Evolutionary conservation across 129 eudicot species (phyloP).

Genomic region (Chrysanthemum lavandulifolium): DNA sequence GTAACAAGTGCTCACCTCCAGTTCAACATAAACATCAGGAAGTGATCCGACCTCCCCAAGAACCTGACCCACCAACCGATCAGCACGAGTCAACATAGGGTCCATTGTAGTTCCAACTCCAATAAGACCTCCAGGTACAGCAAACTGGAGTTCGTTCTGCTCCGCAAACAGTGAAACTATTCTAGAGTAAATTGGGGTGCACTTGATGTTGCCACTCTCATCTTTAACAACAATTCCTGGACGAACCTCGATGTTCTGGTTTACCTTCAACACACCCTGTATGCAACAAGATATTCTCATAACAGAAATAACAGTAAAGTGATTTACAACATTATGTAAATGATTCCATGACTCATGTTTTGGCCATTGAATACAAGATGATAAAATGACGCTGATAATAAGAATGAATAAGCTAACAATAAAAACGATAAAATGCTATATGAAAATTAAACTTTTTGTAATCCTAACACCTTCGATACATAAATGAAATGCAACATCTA

Average conservation of each 20-base stretch:
- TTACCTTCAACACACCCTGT: constrained; percentile 98
- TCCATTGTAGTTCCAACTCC: constrained; percentile 99
- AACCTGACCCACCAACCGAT: constrained; percentile 95
- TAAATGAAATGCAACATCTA: too few relatives aligned
- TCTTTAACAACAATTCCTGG: constrained; percentile 97
- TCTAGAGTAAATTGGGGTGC: constrained; percentile 94
- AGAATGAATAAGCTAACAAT: not conserved
- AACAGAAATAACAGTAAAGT: not conserved
- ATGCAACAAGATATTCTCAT: not conserved
- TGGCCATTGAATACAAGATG: too few relatives aligned
- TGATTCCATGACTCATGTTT: too few relatives aligned
- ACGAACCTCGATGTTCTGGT: constrained; percentile 87
- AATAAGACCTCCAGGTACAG: constrained; percentile 98
- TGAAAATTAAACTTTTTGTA: not conserved
- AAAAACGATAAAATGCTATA: not conserved
- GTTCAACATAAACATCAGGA: constrained; percentile 91
- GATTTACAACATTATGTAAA: too few relatives aligned
- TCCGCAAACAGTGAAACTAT: constrained; percentile 92
- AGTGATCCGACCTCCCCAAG: constrained; percentile 99
- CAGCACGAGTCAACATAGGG: constrained; percentile 98
- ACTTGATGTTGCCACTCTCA: constrained; percentile 83
- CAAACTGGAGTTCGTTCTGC: constrained; percentile 92
- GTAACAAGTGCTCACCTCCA: constrained; percentile 58
- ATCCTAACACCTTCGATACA: not conserved
- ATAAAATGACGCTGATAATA: not conserved